Evolutionary conservation across 495 filamentous ascomycete genomes (phyloP).

Genomic region (Acidiella bohemica): DNA sequence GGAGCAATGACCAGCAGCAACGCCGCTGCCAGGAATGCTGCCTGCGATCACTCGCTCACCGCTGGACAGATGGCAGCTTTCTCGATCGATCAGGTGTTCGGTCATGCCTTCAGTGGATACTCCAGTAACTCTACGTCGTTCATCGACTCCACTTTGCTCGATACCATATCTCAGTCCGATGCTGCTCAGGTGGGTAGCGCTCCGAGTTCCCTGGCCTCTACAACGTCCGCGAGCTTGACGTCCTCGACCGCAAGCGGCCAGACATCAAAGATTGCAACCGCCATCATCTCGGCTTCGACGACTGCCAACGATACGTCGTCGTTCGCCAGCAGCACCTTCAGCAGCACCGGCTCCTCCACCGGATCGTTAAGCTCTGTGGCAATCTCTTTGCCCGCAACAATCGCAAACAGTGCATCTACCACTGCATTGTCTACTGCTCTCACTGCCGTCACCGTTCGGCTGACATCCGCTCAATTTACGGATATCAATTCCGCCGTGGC

Average conservation of each 20-base stretch:
- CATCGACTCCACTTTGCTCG: background rate
- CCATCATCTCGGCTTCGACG: background rate
- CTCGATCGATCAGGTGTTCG: background rate
- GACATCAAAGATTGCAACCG: background rate
- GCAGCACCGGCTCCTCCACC: too few relatives aligned
- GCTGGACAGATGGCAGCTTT: background rate
- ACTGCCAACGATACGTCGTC: background rate
- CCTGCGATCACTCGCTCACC: background rate
- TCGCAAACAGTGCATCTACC: background rate
- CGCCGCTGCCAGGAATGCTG: background rate
- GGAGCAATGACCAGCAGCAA: background rate
- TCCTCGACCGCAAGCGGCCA: too few relatives aligned
- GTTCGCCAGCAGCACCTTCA: too few relatives aligned
- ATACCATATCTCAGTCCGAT: background rate
- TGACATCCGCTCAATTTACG: conserved; percentile 9
- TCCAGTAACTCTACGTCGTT: background rate
- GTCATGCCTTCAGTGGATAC: background rate
- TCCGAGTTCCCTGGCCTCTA: background rate
- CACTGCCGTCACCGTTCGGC: background rate
- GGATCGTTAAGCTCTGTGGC: too few relatives aligned
- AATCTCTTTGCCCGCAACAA: too few relatives aligned
- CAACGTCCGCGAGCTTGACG: background rate
- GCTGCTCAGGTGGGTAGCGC: background rate
- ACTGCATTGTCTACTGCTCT: background rate
- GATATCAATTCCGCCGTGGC: conserved; percentile 5